A percentile compares a stretch with the other conserved stretches of the same genome.
These are phyloP conservation scores for Claviceps sorghi DNA, from an alignment of 2,329 filamentous ascomycete genomes.

Conservation along the genomic window DNA sequence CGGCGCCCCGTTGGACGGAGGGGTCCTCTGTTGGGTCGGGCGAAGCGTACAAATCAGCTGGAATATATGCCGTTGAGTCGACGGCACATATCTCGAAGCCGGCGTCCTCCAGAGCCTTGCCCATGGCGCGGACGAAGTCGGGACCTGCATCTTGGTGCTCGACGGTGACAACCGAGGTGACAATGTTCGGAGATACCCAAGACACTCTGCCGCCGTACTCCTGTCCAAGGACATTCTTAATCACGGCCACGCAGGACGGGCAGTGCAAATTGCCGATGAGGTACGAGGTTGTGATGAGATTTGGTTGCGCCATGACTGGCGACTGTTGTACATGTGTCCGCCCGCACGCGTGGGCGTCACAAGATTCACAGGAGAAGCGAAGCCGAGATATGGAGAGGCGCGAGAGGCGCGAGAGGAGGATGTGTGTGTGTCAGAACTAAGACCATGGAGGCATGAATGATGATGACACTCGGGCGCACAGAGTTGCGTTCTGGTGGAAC, in stretches of 20 bases:
- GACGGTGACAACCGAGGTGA: constrained; percentile 54
- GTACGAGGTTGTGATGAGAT: constrained; percentile 40
- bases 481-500: background rate
- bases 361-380: background rate
- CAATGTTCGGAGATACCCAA: constrained; percentile 54
- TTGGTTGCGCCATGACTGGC: constrained; percentile 14
- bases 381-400: no score
- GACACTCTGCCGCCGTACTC: constrained; percentile 29
- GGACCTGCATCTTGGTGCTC: constrained; percentile 31
- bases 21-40: constrained; percentile 6
- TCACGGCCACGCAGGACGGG: constrained; percentile 55
- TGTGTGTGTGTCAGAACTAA: background rate
- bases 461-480: background rate
- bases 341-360: background rate
- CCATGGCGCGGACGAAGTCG: constrained; percentile 29
- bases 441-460: background rate
- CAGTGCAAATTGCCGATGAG: constrained; percentile 65
- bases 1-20: constrained; percentile 10
- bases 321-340: constrained; percentile 2
- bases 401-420: background rate
- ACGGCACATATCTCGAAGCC: constrained; percentile 45
- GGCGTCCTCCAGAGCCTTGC: constrained; percentile 34
- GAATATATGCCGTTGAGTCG: constrained; percentile 21
- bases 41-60: constrained; percentile 10
- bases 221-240: constrained; percentile 42